A percentile compares a stretch with the other conserved stretches of the same genome.
Evolutionary conservation across 345 rosid genomes (phyloP).

Genomic region (Syzygium jambos): DNA sequence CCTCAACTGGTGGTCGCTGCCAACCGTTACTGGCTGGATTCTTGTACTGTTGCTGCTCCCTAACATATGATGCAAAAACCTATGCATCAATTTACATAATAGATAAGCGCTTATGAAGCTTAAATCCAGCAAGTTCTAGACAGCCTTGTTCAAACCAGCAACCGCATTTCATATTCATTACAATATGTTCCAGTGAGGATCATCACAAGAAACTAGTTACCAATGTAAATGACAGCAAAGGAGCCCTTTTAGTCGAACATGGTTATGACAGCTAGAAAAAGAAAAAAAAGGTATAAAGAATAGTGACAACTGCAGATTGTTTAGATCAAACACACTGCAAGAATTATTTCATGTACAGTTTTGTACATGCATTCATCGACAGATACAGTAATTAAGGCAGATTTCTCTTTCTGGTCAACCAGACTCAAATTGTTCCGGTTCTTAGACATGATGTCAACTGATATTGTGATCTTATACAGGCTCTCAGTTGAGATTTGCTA

Average conservation of each 20-base stretch:
- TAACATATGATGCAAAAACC: conserved; percentile 8
- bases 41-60: conserved; percentile 84
- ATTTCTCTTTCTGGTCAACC: background rate
- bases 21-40: conserved; percentile 41
- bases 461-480: background rate
- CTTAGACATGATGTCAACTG: background rate
- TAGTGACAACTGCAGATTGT: background rate
- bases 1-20: conserved; percentile 81
- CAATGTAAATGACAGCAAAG: background rate
- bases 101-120: background rate
- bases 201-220: background rate
- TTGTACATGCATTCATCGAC: background rate
- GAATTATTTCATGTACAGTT: background rate
- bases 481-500: background rate
- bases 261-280: background rate
- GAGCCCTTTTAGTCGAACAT: background rate
- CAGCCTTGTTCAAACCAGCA: background rate
- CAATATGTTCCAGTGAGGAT: background rate
- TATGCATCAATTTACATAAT: background rate
- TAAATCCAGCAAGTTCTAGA: background rate
- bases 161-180: background rate
- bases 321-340: background rate
- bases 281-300: background rate
- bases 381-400: background rate
- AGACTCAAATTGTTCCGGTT: background rate